Evolutionary conservation across 2,329 filamentous ascomycete species (phyloP), one percentile per base, ranked within the genome.

Genomic region (Chrysoporthe austroafricana): DNA sequence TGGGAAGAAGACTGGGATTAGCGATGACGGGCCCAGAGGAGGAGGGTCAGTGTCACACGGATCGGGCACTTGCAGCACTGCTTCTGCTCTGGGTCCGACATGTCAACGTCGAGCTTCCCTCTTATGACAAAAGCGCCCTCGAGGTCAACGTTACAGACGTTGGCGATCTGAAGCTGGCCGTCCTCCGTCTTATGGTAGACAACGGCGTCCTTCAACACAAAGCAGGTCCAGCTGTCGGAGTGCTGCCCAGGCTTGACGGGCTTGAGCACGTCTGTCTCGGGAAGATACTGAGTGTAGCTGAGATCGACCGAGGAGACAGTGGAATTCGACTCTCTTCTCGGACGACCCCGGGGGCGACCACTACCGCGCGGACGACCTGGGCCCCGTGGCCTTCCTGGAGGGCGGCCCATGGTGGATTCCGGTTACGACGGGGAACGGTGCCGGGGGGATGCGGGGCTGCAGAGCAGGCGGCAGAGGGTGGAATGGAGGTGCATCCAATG

Each of bases 71-170:
- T 70, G 85, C 82, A 71, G 52, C 64, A 75, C 58, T 79, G 76
- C 1, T 74, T 69, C 44, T 80, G 77, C 3, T 85, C 81, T 11
- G 75, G 76, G 54, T 81, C 74, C 39, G 6, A n/a, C 54, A 65
- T 8, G 21, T 84, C 82, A 3, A 87, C 77, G 63, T 87, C 80
- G 18, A 92, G 79, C 50, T 79, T 79, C 16, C 91, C 91, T 16
- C 85, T 84, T 14, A 93, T 81, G 7, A 84, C 83, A 66, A 90
- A 85, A 0, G 90, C 90, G 0, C 88, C 86, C 56, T 86, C 81
- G 0, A 84, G 76, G 71, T 86, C 84, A 2, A 90, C 87, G 59
- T 86, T 77, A 4, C 93, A 82, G 5, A 91, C 83, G 73, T 86
- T 91, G 39, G 84, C 86, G 16, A 65, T 62, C 3, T 86, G 75